Evolutionary conservation across 306 rosid genomes (phyloP), one percentile per base, ranked within the genome.

Genomic region (Quercus ilex): DNA sequence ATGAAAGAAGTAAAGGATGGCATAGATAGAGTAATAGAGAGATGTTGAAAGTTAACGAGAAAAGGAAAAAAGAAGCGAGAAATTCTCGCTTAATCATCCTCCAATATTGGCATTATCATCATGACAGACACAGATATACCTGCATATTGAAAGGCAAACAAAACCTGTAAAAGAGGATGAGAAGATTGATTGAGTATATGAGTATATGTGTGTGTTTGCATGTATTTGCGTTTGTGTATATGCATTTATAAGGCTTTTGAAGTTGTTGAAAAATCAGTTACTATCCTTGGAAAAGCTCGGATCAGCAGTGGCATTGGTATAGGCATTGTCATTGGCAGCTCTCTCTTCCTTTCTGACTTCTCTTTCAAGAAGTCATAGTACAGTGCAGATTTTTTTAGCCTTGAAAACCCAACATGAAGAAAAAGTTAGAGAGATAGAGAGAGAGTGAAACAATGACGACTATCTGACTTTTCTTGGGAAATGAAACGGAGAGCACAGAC

Each of bases 391-490:
- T 69, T 80, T 80, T 74, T 43, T 23, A 63, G 86, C 82, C 78
- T 86, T 86, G 84, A 56, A 86, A 76, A 73, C 75, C 83, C 20
- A 77, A 70, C 53, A 60, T 79, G 56, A 81, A 79, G 52, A 75
- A 81, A 81, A 46, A 57, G 28, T 53, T 71, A 78, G 55, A 58
- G 67, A 65, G 20, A 33, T 72, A 85, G 72, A 26, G 72, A 69
- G 59, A 31, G 76, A 41, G 33, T 76, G 82, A 74, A 83, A 55
- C 81, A 84, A 86, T 90, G 84, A 55, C 83, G 84, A 85, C 83
- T 74, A 74, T 87, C 89, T 88, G 92, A 89, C 87, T 38, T 62
- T 64, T 88, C 80, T 89, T 77, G 93, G 97, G 93, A 91, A 91
- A 88, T 88, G 93, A 83, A 86, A 86, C 77, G 80, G 72, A 81